phyloP scores from a whole-genome alignment of 176 grass and related monocot species.

The Ensete ventricosum region DNA sequence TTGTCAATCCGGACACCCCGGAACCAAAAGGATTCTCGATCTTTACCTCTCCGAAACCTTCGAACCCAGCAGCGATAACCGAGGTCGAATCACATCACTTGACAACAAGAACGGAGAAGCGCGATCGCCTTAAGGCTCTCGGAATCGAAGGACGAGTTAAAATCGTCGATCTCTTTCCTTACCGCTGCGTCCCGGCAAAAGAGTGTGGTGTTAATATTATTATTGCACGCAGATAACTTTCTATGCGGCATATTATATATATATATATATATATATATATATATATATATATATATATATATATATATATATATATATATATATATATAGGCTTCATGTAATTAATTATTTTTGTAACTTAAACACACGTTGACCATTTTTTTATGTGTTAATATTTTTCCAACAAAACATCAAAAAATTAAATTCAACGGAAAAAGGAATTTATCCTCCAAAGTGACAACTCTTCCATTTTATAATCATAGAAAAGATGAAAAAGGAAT shows the following conservation, averaged over 20 bases:
- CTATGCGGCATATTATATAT: not conserved
- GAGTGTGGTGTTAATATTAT: not conserved
- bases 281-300: not conserved
- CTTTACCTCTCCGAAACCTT: not conserved
- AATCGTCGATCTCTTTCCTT: not conserved
- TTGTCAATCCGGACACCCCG: not conserved
- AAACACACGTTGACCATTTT: too few species aligned
- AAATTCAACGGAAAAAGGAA: too few species aligned
- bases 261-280: too few species aligned
- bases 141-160: not conserved
- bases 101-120: not conserved
- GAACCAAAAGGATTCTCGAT: not conserved
- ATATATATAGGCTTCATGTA: not conserved
- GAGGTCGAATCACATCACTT: not conserved
- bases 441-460: too few species aligned
- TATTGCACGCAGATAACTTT: not conserved
- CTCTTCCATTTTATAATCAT: too few species aligned
- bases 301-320: not conserved
- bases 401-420: too few species aligned
- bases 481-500: too few species aligned
- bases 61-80: not conserved
- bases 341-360: too few species aligned
- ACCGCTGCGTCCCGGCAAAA: not conserved
- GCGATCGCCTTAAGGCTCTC: not conserved
- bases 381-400: too few species aligned